A percentile compares a stretch with the other conserved stretches of the same genome.
Conservation (phyloP, 345 rosid genomes). For the Arabidopsis suecica region DNA sequence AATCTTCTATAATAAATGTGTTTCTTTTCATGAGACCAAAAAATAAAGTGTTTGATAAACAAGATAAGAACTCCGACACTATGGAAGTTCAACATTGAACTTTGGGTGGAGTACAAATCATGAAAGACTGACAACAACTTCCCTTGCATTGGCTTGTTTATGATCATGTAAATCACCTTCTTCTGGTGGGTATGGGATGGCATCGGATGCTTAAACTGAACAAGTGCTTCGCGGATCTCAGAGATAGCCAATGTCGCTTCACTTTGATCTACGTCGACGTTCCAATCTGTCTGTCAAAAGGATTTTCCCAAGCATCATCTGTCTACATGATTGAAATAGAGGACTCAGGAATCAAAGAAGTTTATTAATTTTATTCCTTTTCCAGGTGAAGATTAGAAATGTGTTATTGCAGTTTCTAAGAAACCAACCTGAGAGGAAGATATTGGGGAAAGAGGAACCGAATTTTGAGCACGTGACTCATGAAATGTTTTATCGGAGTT, state of each 20-base stretch:
- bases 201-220: conserved; percentile 34
- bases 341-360: conserved; percentile 12
- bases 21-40: conserved; percentile 19
- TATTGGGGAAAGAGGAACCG: conserved; percentile 31
- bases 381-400: conserved; percentile 17
- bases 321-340: conserved; percentile 30
- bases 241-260: conserved; percentile 39
- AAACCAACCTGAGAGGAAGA: conserved; percentile 36
- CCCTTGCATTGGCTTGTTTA: conserved; percentile 4
- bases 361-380: not conserved
- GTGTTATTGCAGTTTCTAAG: conserved; percentile 17
- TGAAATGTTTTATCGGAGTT: conserved; percentile 2
- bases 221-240: conserved; percentile 35
- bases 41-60: conserved; percentile 24
- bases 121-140: conserved; percentile 42
- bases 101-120: conserved; percentile 43
- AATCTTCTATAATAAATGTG: conserved; percentile 7
- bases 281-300: conserved; percentile 46
- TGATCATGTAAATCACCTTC: conserved; percentile 17
- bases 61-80: conserved; percentile 20
- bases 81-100: conserved; percentile 25
- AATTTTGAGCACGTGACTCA: conserved; percentile 29
- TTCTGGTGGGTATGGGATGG: conserved; percentile 33
- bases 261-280: conserved; percentile 53
- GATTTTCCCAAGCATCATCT: conserved; percentile 29